Evolutionary conservation across 768 basidiomycete species (phyloP), one percentile per base, ranked within the genome.

Genomic region (Tubosaeta brunneosetosa): DNA sequence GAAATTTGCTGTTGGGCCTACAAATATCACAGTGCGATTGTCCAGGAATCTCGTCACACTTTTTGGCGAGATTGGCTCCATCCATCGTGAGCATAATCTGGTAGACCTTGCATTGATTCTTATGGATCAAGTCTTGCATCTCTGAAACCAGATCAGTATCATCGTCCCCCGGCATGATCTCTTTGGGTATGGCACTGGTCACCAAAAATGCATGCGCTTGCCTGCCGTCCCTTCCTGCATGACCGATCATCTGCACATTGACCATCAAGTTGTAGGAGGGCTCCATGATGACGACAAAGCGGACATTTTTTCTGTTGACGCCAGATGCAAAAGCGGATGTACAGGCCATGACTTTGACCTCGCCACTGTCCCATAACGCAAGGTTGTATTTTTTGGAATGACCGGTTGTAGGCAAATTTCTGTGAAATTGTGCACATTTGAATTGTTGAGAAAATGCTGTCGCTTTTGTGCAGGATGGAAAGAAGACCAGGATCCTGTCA

Each of bases 21-120:
- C 56, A 57, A n/a, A 55, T 1, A 6, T 57, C 53, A 2, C 56
- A 57, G 2, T 25, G 53, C 0, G 51, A 48, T 7, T 51, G 53
- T 1, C 19, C 53, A 0, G 2, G 16, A 13, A 44, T 13, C 5
- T 41, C 33, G 0, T 11, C 4, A 13, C 56, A 57, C 2, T 10
- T 14, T 4, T 13, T 16, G 0, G 49, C 45, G 14, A 47, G 16
- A 1, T 26, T 4, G 5, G 22, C 31, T 1, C 52, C 45, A 17
- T 57, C 53, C 42, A 57, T 29, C 29, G 33, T 12, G 14, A 13
- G 13, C 33, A 34, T 34, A 6, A 34, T 13, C 33, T 34, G 33
- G 6, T 34, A 34, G 4, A 34, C 33, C 6, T 34, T 34, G 11
- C 33, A 34, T 6, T 13, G 12, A 12, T 34, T 13, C 4, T 34